Conservation (phyloP, 2,329 filamentous ascomycete species). For the Biscogniauxia sp. region DNA sequence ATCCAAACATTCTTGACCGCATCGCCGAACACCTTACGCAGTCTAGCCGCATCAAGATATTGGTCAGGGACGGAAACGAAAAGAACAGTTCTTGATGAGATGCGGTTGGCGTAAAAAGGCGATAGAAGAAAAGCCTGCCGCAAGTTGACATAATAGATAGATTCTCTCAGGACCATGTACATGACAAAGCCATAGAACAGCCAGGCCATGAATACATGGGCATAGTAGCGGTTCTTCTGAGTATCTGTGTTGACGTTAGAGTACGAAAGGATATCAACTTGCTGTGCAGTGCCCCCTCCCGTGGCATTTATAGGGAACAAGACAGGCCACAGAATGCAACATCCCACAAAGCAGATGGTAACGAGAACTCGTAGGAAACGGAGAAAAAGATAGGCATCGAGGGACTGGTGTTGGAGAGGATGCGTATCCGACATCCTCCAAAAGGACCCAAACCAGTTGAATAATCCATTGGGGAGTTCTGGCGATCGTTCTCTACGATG, state of each 20-base stretch:
- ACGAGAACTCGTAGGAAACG: slow-evolving; percentile 79
- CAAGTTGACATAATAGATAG: slow-evolving; percentile 87
- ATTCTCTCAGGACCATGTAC: slow-evolving; percentile 82
- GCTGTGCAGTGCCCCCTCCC: slow-evolving; percentile 60
- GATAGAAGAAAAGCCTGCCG: slow-evolving; percentile 90
- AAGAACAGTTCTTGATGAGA: slow-evolving; percentile 87
- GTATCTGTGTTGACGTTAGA: slow-evolving; percentile 64
- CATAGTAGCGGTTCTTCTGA: slow-evolving; percentile 68
- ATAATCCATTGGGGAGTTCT: slow-evolving; percentile 55
- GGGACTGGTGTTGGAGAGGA: slow-evolving; percentile 83
- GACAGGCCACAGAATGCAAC: slow-evolving; percentile 80
- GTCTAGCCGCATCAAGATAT: slow-evolving; percentile 73
- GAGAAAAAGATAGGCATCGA: slow-evolving; percentile 89
- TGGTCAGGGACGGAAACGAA: slow-evolving; percentile 79
- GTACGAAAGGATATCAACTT: slow-evolving; percentile 79
- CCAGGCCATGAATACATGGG: slow-evolving; percentile 78
- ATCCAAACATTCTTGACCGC: slow-evolving; percentile 85
- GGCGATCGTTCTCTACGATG: slow-evolving; percentile 54
- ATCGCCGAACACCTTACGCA: slow-evolving; percentile 78
- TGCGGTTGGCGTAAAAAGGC: slow-evolving; percentile 76
- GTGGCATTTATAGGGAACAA: slow-evolving; percentile 85
- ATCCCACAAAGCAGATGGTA: slow-evolving; percentile 78
- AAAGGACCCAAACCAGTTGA: slow-evolving; percentile 68
- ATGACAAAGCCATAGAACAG: slow-evolving; percentile 85
- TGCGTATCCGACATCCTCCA: slow-evolving; percentile 71